Base-by-base conservation (phyloP, 2,329 filamentous ascomycete species). In the Cyanodermella asteris region DNA sequence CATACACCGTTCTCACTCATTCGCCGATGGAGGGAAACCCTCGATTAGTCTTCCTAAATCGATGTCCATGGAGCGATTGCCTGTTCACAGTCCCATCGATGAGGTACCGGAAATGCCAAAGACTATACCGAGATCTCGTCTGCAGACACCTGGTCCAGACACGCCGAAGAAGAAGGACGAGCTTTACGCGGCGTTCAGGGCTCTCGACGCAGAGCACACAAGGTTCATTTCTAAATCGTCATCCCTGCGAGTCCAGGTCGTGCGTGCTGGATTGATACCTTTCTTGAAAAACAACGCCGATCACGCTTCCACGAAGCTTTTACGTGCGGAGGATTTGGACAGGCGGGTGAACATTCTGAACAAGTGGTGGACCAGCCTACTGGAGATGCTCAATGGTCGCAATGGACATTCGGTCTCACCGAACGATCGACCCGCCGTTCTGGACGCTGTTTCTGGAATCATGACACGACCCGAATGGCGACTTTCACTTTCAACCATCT, bases 401-500 rank as follows among this genome's bases (percentile, higher is more conserved):
- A 65, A 72, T 41, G 71, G 72, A 28, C 73, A 80, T 38, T 72
- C 74, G 3, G 70, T 91, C 9, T 70, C 78, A 2, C 77, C 77
- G 7, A 72, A 78, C n/a, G 82, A 91, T 40, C 61, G 80, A 16
- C 77, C 80, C 1, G 62, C 69, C 3, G 66, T 91, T 21, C 60
- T 91, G 16, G 81, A 91, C 41, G 74, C 69, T 5, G 61, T 76
- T 13, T 69, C 72, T 24, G 65, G 73, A 26, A 68, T 93, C 41
- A 91, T 91, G 81, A 73, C 74, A 47, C 65, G 82, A 23, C 69
- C 73, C 0, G 82, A 93, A 50, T 93, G 82, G 82, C 54, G 9
- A 51, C 53, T 11, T 47, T 49, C 9, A 52, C 55, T 12, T 54
- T n/a, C n/a, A n/a, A n/a, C n/a, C n/a, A n/a, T 53, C 16, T 55